These are phyloP conservation scores for Emydomyces testavorans DNA, from an alignment of 2,329 filamentous ascomycete genomes.

Conservation along the genomic window DNA sequence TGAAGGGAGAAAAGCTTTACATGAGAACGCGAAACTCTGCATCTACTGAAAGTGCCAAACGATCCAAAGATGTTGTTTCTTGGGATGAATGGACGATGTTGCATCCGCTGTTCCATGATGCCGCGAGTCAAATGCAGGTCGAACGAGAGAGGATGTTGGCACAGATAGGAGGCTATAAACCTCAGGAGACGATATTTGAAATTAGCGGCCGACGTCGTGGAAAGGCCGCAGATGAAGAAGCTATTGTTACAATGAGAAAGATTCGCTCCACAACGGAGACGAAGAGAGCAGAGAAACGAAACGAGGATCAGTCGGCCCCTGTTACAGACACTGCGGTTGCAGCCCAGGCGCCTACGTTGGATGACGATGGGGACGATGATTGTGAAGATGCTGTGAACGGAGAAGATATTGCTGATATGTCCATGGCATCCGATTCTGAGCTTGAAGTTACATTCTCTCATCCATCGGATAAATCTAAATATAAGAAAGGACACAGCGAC, in stretches of 20 bases:
- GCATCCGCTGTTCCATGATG: slow-evolving; percentile 68
- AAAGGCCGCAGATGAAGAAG: slow-evolving; percentile 56
- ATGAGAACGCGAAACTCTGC: slow-evolving; percentile 80
- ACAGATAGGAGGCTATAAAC: slow-evolving; percentile 75
- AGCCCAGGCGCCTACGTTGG: slow-evolving; percentile 8
- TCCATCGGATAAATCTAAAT: slow-evolving; percentile 37
- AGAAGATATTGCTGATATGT: slow-evolving; percentile 41
- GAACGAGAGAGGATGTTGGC: slow-evolving; percentile 78
- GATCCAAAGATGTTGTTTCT: slow-evolving; percentile 64
- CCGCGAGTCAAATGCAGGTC: slow-evolving; percentile 50
- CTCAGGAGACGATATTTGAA: slow-evolving; percentile 93
- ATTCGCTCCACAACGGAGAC: slow-evolving; percentile 34
- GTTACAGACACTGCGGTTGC: not conserved
- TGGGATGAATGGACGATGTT: slow-evolving; percentile 61
- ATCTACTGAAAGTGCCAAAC: slow-evolving; percentile 78
- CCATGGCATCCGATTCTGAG: slow-evolving; percentile 50
- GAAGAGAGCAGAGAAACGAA: slow-evolving; percentile 32
- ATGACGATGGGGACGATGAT: slow-evolving; percentile 34
- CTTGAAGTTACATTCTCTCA: slow-evolving; percentile 62
- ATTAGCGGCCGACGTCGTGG: slow-evolving; percentile 66
- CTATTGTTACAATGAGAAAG: slow-evolving; percentile 42
- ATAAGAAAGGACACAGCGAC: slow-evolving; percentile 41
- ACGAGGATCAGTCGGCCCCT: slow-evolving; percentile 19
- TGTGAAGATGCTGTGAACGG: slow-evolving; percentile 32
- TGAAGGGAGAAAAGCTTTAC: slow-evolving; percentile 88